Conservation (phyloP, 345 rosid species). For the Aegle marmelos region DNA sequence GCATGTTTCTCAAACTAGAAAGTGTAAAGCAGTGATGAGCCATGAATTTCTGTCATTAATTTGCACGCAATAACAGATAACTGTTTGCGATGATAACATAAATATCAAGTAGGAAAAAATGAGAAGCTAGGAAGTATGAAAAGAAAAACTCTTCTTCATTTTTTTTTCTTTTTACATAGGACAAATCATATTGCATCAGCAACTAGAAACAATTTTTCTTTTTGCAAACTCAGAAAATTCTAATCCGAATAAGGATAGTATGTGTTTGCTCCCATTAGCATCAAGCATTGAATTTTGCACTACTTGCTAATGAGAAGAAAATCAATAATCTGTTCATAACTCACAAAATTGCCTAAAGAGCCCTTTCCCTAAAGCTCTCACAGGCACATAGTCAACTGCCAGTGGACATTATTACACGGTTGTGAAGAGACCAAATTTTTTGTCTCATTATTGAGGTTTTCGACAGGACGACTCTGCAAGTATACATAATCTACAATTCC, state of each 20-base stretch:
- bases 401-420: not conserved
- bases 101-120: too few relatives aligned
- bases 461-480: not conserved
- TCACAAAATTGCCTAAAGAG: not conserved
- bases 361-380: not conserved
- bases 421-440: not conserved
- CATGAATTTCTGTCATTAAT: too few relatives aligned
- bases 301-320: not conserved
- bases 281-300: not conserved
- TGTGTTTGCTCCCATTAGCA: not conserved
- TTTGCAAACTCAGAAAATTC: not conserved
- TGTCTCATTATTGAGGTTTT: not conserved
- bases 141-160: not conserved
- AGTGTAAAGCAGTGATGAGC: too few relatives aligned
- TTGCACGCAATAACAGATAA: too few relatives aligned
- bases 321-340: not conserved
- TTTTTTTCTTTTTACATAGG: not conserved
- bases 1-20: too few relatives aligned
- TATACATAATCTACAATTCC: not conserved
- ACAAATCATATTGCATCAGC: not conserved
- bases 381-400: not conserved
- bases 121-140: not conserved
- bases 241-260: not conserved
- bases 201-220: not conserved
- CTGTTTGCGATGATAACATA: too few relatives aligned